Conservation (phyloP, 345 rosid species). For the Triadica sebifera region DNA sequence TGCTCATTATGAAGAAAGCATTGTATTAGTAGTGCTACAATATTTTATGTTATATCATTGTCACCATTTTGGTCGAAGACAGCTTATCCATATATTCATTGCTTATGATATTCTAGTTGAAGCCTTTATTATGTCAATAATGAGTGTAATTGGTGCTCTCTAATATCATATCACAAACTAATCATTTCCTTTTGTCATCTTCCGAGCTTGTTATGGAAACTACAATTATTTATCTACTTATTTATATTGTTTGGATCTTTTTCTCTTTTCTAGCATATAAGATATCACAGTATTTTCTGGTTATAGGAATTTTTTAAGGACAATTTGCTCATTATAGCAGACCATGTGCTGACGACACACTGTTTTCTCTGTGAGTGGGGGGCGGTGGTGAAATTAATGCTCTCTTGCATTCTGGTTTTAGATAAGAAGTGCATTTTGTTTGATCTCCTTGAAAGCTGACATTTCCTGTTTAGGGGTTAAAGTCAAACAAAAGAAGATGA, state of each 20-base stretch:
- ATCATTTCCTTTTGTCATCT: background rate
- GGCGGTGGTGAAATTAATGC: background rate
- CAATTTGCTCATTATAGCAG: background rate
- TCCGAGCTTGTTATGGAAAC: background rate
- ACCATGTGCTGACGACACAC: no score
- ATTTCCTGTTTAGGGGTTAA: background rate
- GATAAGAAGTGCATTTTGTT: background rate
- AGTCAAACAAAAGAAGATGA: background rate
- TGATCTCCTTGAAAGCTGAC: no score
- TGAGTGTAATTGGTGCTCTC: background rate
- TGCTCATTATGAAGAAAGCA: background rate
- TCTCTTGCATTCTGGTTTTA: background rate
- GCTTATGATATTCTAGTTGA: no score
- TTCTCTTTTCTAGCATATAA: background rate
- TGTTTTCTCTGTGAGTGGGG: background rate
- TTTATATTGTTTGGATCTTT: background rate
- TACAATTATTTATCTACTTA: background rate
- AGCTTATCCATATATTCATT: no score
- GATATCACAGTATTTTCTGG: background rate
- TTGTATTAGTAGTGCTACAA: background rate
- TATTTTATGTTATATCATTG: background rate
- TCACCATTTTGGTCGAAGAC: constrained; percentile 5
- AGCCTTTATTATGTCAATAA: background rate
- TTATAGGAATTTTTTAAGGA: background rate
- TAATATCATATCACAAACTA: background rate